phyloP scores from a whole-genome alignment of 139 green algal genomes.

The Chlamydomonas sp. region DNA sequence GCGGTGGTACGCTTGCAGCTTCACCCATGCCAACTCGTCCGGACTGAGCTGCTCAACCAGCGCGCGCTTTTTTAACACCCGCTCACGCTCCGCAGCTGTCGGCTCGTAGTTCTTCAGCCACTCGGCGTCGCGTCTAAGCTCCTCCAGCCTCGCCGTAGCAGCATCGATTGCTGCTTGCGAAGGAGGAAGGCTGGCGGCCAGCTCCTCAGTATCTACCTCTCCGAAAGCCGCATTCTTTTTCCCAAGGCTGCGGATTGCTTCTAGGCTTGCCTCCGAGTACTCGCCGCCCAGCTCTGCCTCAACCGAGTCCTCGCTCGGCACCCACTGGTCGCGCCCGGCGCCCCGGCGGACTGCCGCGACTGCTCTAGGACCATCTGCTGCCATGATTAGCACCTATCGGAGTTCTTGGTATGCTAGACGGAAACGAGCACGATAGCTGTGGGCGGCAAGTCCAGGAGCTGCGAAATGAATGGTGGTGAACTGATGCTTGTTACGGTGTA shows the following conservation, averaged over 20 bases:
- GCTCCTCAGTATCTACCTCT: background rate
- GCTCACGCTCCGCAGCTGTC: background rate
- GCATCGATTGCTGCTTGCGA: slow-evolving; percentile 3
- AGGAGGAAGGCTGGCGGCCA: background rate
- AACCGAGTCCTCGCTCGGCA: slow-evolving; percentile 28
- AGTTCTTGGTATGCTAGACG: too few species aligned
- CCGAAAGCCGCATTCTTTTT: background rate
- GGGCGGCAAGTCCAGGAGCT: too few species aligned
- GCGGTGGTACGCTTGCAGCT: slow-evolving; percentile 41
- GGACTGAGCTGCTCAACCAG: slow-evolving; percentile 3
- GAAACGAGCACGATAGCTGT: too few species aligned
- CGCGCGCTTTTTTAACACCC: slow-evolving; percentile 3
- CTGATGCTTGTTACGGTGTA: too few species aligned
- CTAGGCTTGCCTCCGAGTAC: slow-evolving; percentile 36
- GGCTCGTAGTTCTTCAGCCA: background rate
- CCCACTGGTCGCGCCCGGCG: too few species aligned
- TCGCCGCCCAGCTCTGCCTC: slow-evolving; percentile 33
- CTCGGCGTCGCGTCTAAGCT: background rate
- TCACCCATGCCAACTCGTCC: slow-evolving; percentile 38
- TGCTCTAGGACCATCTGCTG: too few species aligned
- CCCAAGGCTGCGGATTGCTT: slow-evolving; percentile 5
- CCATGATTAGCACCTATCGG: too few species aligned
- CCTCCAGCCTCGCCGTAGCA: background rate
- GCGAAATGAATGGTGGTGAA: too few species aligned
- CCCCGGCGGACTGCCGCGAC: too few species aligned